Evolutionary conservation across 257 asterid species (phyloP), one percentile per base, ranked within the genome.

Genomic region (Marsdenia floribunda): DNA sequence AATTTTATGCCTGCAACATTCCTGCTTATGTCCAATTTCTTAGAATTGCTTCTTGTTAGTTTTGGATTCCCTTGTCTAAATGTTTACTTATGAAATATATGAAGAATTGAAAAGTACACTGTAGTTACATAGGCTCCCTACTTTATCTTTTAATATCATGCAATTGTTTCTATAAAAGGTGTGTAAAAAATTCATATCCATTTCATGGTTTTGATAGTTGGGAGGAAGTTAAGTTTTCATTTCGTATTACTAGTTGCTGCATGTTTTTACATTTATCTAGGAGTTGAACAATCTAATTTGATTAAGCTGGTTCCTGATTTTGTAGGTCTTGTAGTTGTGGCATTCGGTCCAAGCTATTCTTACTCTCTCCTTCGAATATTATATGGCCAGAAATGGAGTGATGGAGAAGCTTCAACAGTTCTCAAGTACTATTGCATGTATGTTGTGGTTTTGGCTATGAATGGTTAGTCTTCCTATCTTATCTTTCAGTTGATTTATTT

Each of bases 281-380:
- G 12, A 50, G 37, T 73, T 19, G 15, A 9, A 59, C 19, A 37
- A 50, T 58, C 63, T 66, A 38, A 78, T 22, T 44, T 53, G 52
- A 52, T 33, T 29, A 21, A 54, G 29, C 24, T 70, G 47, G 21
- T 71, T 70, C 29, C 64, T 80, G 73, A 70, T 26, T 72, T 33
- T 64, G 77, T 65, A 95, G 99, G 99, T 54, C 82, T 95, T 82
- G 87, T 85, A 70, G 96, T 95, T 73, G 77, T 95, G 71, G 89
- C 98, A 46, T 95, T 92, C 80, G 98, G 99, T 68, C 98, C 98
- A 12, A 90, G 98, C 88, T 92, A 92, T 86, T 95, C 99, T 52
- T 95, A 95, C 82, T 88, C 98, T 70, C 94, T 90, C 77, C 82
- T 92, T 83, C 87, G 98, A 82, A 73, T 92, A 82, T 76, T 92